Evolutionary conservation across 306 rosid species (phyloP).

Genomic region (Quercus bicolor): DNA sequence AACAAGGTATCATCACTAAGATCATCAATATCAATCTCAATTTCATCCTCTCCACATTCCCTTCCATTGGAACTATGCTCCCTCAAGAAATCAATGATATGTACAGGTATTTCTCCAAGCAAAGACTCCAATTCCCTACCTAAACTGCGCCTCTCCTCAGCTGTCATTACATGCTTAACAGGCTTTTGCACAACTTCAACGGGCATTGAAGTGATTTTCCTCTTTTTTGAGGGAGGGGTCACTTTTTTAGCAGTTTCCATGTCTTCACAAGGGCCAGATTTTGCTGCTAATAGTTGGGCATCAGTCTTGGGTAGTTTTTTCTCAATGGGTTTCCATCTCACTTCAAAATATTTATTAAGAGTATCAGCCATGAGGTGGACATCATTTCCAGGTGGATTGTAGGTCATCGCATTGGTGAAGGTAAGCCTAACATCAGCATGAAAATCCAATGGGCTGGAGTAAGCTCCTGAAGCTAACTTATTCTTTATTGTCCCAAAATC

Average conservation of each 20-base stretch:
- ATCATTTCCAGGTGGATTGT: constrained; percentile 73
- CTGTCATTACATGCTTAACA: constrained; percentile 54
- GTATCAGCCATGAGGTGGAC: constrained; percentile 70
- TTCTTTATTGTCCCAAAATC: constrained; percentile 72
- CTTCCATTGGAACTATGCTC: constrained; percentile 62
- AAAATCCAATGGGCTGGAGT: constrained; percentile 50
- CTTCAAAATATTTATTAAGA: constrained; percentile 59
- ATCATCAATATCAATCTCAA: constrained; percentile 81
- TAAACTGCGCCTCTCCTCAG: constrained; percentile 52
- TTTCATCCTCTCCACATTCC: constrained; percentile 70
- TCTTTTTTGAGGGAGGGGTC: constrained; percentile 56
- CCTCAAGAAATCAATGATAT: constrained; percentile 69
- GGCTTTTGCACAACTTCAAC: constrained; percentile 44
- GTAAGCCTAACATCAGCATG: constrained; percentile 68
- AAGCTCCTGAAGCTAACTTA: constrained; percentile 52
- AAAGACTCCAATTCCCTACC: constrained; percentile 73
- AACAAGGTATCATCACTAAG: constrained; percentile 71
- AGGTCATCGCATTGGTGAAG: constrained; percentile 75
- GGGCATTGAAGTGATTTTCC: constrained; percentile 45
- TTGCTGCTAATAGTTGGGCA: constrained; percentile 31
- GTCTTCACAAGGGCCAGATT: constrained; percentile 30
- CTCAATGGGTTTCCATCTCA: constrained; percentile 76
- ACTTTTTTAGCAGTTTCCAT: constrained; percentile 36
- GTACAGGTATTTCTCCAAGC: constrained; percentile 59
- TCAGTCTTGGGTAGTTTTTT: constrained; percentile 55